Conservation (phyloP, 2,329 filamentous ascomycete species). For the Gaeumannomyces tritici region DNA sequence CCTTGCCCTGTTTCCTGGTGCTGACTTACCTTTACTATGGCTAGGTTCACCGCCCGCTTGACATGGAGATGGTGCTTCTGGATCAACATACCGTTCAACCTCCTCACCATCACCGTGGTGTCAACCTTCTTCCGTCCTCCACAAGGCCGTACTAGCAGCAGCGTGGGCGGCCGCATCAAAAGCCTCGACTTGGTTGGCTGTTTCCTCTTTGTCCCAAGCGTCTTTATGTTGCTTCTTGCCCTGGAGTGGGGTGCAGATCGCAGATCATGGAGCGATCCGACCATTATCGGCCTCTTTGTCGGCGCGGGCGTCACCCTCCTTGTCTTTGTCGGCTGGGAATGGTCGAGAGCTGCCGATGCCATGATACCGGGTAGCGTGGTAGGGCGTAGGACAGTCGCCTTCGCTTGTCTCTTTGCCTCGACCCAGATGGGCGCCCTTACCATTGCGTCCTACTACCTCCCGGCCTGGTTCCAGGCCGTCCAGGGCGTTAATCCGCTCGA, state of each 20-base stretch:
- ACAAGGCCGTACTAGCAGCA: too few relatives aligned
- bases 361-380: background rate
- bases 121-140: background rate
- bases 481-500: constrained; percentile 25
- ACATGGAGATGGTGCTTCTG: constrained; percentile 36
- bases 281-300: background rate
- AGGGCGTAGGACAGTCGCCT: background rate
- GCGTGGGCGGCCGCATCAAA: too few relatives aligned
- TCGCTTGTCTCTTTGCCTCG: background rate
- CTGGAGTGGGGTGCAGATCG: background rate
- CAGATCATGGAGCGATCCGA: background rate
- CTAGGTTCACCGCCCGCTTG: constrained; percentile 25
- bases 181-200: too few relatives aligned
- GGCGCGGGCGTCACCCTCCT: background rate
- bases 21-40: constrained; percentile 1
- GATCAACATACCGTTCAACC: constrained; percentile 32
- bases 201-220: background rate
- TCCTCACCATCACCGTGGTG: background rate
- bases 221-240: background rate
- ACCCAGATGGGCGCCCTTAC: background rate
- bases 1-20: constrained; percentile 9
- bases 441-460: constrained; percentile 38
- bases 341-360: background rate
- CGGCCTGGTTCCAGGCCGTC: constrained; percentile 42
- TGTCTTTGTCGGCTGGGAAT: background rate